Evolutionary conservation across 108 stramenopile genomes (phyloP).

Genomic region (Cyclostephanos tholiformis): DNA sequence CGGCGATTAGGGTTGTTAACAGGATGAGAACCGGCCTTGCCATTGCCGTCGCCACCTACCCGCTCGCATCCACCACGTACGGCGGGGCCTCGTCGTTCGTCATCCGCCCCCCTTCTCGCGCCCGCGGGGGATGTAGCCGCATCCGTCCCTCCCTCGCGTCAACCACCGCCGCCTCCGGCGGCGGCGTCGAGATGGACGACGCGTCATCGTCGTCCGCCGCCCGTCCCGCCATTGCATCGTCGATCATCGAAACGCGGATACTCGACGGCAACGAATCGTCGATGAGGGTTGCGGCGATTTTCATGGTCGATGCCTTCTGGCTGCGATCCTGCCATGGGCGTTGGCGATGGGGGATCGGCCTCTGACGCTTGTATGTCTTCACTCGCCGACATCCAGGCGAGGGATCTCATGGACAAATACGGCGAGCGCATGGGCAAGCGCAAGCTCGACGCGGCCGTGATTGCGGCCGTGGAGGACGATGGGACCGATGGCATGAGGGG

Average conservation of each 20-base stretch:
- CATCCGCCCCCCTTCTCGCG: not conserved
- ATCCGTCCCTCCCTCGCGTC: not conserved
- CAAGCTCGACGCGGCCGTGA: constrained; percentile 49
- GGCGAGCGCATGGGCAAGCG: constrained; percentile 68
- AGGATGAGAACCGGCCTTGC: not conserved
- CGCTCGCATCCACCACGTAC: not conserved
- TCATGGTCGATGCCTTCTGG: constrained; percentile 72
- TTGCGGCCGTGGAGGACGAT: constrained; percentile 43
- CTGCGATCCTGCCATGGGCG: constrained; percentile 47
- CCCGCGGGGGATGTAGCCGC: not conserved
- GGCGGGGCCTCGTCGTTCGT: not conserved
- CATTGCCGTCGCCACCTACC: not conserved
- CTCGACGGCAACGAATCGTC: constrained; percentile 31
- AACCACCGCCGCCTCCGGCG: not conserved
- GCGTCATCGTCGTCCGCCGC: not conserved
- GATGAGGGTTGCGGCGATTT: constrained; percentile 49
- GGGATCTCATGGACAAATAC: constrained; percentile 61
- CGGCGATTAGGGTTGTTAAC: no score
- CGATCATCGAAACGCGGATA: not conserved
- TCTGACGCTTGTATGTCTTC: constrained; percentile 21
- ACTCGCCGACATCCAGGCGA: constrained; percentile 48
- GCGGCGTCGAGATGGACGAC: not conserved
- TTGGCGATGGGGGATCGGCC: constrained; percentile 13
- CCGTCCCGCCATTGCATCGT: not conserved
- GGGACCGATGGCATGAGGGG: constrained; percentile 46